phyloP scores from a whole-genome alignment of 495 filamentous ascomycete species.

The Neurospora sp. region DNA sequence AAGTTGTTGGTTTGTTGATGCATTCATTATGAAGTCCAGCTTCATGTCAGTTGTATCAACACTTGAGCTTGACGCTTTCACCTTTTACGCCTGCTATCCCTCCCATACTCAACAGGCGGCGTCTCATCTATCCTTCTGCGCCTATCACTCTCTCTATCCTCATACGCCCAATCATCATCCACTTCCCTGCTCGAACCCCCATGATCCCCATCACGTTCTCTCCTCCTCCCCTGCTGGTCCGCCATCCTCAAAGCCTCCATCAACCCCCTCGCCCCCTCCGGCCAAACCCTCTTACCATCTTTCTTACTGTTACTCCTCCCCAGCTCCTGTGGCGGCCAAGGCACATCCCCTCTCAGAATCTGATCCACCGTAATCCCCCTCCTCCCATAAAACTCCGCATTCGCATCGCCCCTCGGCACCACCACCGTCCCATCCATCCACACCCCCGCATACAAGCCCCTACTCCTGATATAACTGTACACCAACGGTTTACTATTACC shows the following conservation, averaged over 20 bases:
- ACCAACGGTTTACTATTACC: slow-evolving; percentile 36
- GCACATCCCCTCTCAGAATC: slow-evolving; percentile 56
- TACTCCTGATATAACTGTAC: slow-evolving; percentile 70
- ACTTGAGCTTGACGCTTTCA: background rate
- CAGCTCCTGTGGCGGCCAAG: background rate
- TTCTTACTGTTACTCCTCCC: too few species aligned
- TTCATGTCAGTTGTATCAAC: background rate
- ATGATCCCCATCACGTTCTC: slow-evolving; percentile 26
- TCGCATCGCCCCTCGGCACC: slow-evolving; percentile 66
- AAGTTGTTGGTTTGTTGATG: background rate
- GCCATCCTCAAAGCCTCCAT: slow-evolving; percentile 62
- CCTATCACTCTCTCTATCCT: slow-evolving; percentile 38
- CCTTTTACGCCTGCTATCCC: background rate
- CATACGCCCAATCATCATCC: slow-evolving; percentile 19
- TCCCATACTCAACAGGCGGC: background rate
- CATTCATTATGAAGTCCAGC: background rate
- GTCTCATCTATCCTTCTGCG: background rate
- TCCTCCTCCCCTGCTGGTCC: slow-evolving; percentile 58
- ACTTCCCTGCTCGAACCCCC: slow-evolving; percentile 1
- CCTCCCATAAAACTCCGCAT: slow-evolving; percentile 61
- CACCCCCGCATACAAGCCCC: slow-evolving; percentile 65
- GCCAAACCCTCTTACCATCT: slow-evolving; percentile 16
- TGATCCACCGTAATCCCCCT: slow-evolving; percentile 44
- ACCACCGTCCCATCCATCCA: slow-evolving; percentile 69
- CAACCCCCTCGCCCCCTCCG: slow-evolving; percentile 31